phyloP scores from a whole-genome alignment of 805 yeast species.

The Saccharomycopsis microspora region DNA sequence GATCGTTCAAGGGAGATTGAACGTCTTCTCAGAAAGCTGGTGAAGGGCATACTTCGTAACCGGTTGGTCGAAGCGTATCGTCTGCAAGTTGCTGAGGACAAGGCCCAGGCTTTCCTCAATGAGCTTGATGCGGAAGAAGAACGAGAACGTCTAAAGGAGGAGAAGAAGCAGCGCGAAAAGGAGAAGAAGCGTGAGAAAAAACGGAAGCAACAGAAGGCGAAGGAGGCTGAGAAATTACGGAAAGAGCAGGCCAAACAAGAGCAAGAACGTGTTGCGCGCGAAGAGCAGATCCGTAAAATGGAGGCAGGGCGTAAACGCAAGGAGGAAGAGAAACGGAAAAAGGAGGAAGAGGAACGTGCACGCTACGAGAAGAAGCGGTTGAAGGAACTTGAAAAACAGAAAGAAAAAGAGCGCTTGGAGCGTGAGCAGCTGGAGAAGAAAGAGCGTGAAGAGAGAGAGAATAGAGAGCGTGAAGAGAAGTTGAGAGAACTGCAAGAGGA shows the following conservation, averaged over 20 bases:
- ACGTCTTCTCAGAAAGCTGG: neutral
- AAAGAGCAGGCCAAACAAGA: slow-evolving; percentile 13
- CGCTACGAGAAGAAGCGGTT: slow-evolving; percentile 5
- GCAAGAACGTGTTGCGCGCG: slow-evolving; percentile 9
- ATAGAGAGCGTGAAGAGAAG: neutral
- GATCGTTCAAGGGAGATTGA: neutral
- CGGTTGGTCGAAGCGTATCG: slow-evolving; percentile 10
- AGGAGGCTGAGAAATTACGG: slow-evolving; percentile 13
- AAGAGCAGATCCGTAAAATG: slow-evolving; percentile 12
- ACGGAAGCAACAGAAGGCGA: slow-evolving; percentile 12
- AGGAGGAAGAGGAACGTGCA: slow-evolving; percentile 12
- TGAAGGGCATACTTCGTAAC: slow-evolving; percentile 16
- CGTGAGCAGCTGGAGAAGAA: slow-evolving; percentile 4
- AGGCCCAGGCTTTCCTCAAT: slow-evolving; percentile 12
- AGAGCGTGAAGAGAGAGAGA: slow-evolving; percentile 1
- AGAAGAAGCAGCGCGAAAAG: slow-evolving; percentile 13
- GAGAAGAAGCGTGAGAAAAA: slow-evolving; percentile 15
- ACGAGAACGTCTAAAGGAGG: slow-evolving; percentile 12
- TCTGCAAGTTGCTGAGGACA: slow-evolving; percentile 16
- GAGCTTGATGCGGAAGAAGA: slow-evolving; percentile 14
- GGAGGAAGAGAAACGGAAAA: slow-evolving; percentile 13
- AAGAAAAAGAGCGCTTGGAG: slow-evolving; percentile 1
- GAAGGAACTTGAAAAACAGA: slow-evolving; percentile 8
- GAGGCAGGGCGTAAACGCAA: slow-evolving; percentile 12
- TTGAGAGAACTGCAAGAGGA: neutral